Evolutionary conservation across 352 stramenopile genomes (phyloP), one percentile per base, ranked within the genome.

Genomic region (Pythium phragmiticola): DNA sequence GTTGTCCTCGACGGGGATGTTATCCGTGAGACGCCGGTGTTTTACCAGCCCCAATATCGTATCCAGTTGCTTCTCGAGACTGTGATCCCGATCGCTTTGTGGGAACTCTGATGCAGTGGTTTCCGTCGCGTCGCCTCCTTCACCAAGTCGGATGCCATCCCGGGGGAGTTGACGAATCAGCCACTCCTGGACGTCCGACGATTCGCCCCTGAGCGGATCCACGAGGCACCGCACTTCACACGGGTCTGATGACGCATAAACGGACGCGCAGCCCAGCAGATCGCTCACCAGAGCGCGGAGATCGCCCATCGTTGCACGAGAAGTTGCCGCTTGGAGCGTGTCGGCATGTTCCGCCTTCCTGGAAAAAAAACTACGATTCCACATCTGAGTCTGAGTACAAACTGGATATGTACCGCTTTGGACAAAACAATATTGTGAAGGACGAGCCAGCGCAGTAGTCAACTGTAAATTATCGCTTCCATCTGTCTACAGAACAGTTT

Each of bases 151-250:
- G n/a, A 47, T 7, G 13, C 34, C 46, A 16, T 37, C 73, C 52
- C 30, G 57, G 14, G 60, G 55, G 17, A 69, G 60, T 47, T 39
- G 36, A 2, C 52, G 56, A n/a, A 73, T 39, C 9, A 69, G 57
- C 61, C 67, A 69, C 47, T 73, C 56, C 13, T 61, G 51, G 0
- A 66, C 61, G 48, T 47, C 45, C 37, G 16, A 8, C 4, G 21
- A 42, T 6, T 37, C 50, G 42, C 45, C 2, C 17, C 36, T 28
- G 23, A 75, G 74, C 21, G 77, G 63, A 41, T 70, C 51, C 30
- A 89, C 75, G 7, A 91, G 68, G 28, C 78, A 87, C 7, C 82
- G 82, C 49, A 73, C 71, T 34, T 79, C 68, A 0, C 36, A 23
- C 9, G 77, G 58, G 45, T 88, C 75, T 0, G 54, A 68, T 11